phyloP scores from a whole-genome alignment of 2,329 filamentous ascomycete species.

The Colletotrichum chrysophilum region DNA sequence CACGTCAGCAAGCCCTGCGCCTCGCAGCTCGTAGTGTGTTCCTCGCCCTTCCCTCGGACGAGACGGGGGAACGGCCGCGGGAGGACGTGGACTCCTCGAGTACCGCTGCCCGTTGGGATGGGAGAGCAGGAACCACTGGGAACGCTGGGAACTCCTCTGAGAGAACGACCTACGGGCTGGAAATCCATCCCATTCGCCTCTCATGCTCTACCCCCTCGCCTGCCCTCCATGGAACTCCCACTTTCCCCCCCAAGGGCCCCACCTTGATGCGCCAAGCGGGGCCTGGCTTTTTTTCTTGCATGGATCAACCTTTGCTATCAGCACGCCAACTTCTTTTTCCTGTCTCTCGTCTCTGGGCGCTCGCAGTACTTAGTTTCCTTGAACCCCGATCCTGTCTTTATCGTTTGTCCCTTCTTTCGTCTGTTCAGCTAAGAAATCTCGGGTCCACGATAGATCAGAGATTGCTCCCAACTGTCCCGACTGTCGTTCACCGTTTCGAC shows the following conservation, averaged over 20 bases:
- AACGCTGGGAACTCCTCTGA: background rate
- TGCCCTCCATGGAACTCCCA: background rate
- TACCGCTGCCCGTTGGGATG: background rate
- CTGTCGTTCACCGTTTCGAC: background rate
- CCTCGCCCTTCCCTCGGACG: background rate
- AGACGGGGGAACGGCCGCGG: background rate
- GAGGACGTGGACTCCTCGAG: background rate
- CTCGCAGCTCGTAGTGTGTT: background rate
- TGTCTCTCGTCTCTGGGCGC: background rate
- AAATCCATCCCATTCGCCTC: background rate
- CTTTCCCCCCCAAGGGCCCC: background rate
- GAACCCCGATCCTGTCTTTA: conserved; percentile 13
- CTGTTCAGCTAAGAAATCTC: background rate
- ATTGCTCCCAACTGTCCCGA: background rate
- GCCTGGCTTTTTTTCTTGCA: conserved; percentile 17
- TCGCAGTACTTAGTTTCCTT: conserved; percentile 15
- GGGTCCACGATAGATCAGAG: background rate
- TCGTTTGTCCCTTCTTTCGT: background rate
- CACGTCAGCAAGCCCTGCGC: background rate
- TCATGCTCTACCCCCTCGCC: background rate
- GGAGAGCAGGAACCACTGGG: conserved; percentile 2
- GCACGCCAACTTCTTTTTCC: conserved; percentile 17
- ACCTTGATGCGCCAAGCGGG: conserved; percentile 6
- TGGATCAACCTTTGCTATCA: conserved; percentile 19
- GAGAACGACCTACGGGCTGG: background rate